A percentile compares a stretch with the other conserved stretches of the same genome.
Evolutionary conservation across 2,329 filamentous ascomycete genomes (phyloP).

Genomic region (Chrysoporthe deuterocubensis): DNA sequence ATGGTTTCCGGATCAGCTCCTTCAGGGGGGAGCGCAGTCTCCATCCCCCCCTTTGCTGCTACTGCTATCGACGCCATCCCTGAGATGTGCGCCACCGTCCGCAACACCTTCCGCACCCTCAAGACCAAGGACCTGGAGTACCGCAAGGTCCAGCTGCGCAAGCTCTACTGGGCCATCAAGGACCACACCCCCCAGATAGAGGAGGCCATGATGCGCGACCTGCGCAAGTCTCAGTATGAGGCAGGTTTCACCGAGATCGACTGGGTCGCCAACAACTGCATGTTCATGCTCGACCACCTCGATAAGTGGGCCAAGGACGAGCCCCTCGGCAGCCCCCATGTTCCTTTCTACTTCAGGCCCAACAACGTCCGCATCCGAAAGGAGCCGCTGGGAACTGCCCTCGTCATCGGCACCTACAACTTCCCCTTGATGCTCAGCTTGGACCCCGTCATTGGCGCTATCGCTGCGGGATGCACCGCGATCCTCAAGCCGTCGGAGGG

Average conservation of each 20-base stretch:
- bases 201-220: constrained; percentile 76
- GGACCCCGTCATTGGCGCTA: constrained; percentile 82
- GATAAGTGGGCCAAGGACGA: constrained; percentile 86
- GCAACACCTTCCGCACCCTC: constrained; percentile 74
- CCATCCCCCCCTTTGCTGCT: constrained; percentile 56
- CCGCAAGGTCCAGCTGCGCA: constrained; percentile 83
- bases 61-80: constrained; percentile 72
- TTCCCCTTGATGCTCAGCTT: constrained; percentile 85
- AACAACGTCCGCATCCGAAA: constrained; percentile 79
- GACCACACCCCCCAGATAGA: constrained; percentile 76
- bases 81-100: constrained; percentile 61
- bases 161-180: constrained; percentile 90
- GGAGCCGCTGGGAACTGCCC: constrained; percentile 81
- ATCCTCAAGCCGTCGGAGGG: constrained; percentile 90
- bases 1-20: constrained; percentile 33
- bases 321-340: constrained; percentile 61
- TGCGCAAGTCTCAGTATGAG: constrained; percentile 80
- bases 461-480: constrained; percentile 88
- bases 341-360: constrained; percentile 68
- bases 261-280: constrained; percentile 80
- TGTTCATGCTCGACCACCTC: constrained; percentile 78
- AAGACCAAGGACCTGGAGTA: constrained; percentile 84
- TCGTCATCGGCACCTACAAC: constrained; percentile 94
- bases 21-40: constrained; percentile 36
- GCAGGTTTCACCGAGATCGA: constrained; percentile 73